phyloP scores from a whole-genome alignment of 2,329 filamentous ascomycete species.

The Colletotrichum phormii region DNA sequence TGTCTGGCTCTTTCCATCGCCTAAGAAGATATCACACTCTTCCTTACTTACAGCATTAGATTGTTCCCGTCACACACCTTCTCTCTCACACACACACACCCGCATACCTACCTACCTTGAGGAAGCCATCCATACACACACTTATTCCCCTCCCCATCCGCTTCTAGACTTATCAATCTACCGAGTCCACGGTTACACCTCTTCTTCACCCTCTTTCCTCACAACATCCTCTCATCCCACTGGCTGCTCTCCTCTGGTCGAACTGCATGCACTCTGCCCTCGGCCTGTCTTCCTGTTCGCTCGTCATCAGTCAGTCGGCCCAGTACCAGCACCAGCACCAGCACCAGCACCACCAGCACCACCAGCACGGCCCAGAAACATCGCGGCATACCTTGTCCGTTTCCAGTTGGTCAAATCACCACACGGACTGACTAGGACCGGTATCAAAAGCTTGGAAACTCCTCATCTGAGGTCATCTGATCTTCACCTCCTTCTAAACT shows the following conservation, averaged over 20 bases:
- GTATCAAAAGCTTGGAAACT: slow-evolving; percentile 35
- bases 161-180: neutral
- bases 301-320: neutral
- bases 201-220: neutral
- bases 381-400: slow-evolving; percentile 30
- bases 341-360: too few relatives aligned
- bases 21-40: neutral
- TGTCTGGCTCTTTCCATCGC: neutral
- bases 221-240: neutral
- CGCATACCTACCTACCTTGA: neutral
- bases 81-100: neutral
- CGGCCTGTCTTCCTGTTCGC: neutral
- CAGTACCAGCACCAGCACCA: neutral
- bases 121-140: neutral
- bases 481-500: slow-evolving; percentile 3
- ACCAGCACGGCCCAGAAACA: slow-evolving; percentile 2
- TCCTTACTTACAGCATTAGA: neutral
- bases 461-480: slow-evolving; percentile 32
- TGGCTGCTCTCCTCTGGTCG: neutral
- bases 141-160: neutral
- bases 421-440: slow-evolving; percentile 34
- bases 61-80: neutral
- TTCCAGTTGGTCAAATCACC: slow-evolving; percentile 36
- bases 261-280: slow-evolving; percentile 3
- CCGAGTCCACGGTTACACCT: neutral